Base-by-base conservation (phyloP, 176 grass and related monocot genomes). In the Zoysia japonica region DNA sequence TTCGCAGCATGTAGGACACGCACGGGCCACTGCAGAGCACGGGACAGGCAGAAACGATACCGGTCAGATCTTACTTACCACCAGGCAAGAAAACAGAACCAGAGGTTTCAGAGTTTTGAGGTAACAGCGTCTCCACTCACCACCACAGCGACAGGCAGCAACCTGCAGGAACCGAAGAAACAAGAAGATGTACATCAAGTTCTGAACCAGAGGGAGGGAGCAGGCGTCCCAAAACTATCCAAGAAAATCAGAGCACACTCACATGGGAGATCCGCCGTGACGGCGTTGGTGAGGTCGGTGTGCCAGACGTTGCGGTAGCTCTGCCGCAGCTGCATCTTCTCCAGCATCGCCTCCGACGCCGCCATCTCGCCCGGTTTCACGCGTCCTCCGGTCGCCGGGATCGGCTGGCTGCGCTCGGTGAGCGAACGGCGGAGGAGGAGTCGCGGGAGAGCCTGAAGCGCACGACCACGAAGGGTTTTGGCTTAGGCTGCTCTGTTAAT, bases 291-390 rank as follows among this genome's bases (percentile, higher is more conserved):
- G 86, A 98, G 92, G 78, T 98, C 90, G 49, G 92, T 93, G 82
- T 94, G 96, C 96, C 92, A 98, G 57, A 98, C 52, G 87, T 98
- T 98, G 68, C 85, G 87, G 84, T 98, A 98, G 92, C 65, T 91
- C 90, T 91, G 88, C 71, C 86, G 88, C 47, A 89, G 83, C 92
- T 94, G 66, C 95, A 89, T 85, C 90, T 93, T 98, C 36, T 98
- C 88, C 9, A 95, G 12, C 71, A 81, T 77, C 78, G 74, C 88
- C 75, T 91, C 78, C 73, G 87, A 85, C 73, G 82, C 61, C 85
- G 92, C 75, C 86, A 85, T 75, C 60, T 55, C 66, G 78, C 19
- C 13, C n/a, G n/a, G n/a, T n/a, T n/a, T n/a, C n/a, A n/a, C n/a
- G n/a, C n/a, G n/a, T n/a, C n/a, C n/a, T n/a, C n/a, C n/a, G n/a